Conservation (phyloP, 78 protist species). For the Protostelium mycophagum region DNA sequence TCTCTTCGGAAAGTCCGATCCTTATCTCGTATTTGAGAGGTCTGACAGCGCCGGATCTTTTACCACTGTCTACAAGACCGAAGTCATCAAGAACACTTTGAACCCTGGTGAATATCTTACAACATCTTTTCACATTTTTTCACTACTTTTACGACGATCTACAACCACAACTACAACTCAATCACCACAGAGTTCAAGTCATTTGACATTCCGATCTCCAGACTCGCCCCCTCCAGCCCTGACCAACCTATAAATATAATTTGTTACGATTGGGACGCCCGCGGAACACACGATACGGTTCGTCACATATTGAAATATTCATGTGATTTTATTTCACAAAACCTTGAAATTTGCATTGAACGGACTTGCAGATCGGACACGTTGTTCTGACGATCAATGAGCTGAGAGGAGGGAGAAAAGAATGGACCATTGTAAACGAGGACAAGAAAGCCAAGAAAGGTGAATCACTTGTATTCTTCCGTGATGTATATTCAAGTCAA, state of each 20-base stretch:
- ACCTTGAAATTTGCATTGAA: too few species aligned
- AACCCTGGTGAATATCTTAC: not conserved
- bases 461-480: too few species aligned
- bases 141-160: too few species aligned
- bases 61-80: not conserved
- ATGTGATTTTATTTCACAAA: not conserved
- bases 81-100: not conserved
- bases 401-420: not conserved
- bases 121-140: too few species aligned
- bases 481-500: not conserved
- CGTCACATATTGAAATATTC: not conserved
- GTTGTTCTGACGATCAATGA: not conserved
- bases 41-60: not conserved
- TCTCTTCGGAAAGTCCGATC: not conserved
- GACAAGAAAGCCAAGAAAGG: not conserved
- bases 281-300: not conserved
- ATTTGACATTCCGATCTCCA: not conserved
- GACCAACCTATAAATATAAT: not conserved
- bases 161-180: too few species aligned
- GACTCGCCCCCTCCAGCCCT: not conserved
- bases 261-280: not conserved
- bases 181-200: too few species aligned
- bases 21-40: not conserved
- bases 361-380: not conserved
- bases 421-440: not conserved